A percentile compares a stretch with the other conserved stretches of the same genome.
phyloP scores from a whole-genome alignment of 2,329 filamentous ascomycete genomes.

The Apiospora malaysiana region DNA sequence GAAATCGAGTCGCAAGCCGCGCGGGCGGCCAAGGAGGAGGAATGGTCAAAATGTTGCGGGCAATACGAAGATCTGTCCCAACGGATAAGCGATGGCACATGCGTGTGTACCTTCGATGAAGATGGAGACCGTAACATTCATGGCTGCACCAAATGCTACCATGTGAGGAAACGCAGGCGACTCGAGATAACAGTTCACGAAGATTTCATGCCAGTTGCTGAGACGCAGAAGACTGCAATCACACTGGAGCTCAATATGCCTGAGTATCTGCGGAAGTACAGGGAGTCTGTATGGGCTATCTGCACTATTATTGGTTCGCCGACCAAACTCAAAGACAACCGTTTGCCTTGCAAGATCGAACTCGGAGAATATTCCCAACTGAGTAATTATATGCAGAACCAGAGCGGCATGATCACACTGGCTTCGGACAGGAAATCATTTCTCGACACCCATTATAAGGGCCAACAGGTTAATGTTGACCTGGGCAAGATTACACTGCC shows the following conservation, averaged over 20 bases:
- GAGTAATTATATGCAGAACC: not conserved
- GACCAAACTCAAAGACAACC: not conserved
- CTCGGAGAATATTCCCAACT: constrained; percentile 1
- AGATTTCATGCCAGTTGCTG: constrained; percentile 50
- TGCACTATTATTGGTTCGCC: constrained; percentile 42
- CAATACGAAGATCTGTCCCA: constrained; percentile 41
- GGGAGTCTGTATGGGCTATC: constrained; percentile 58
- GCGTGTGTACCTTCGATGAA: constrained; percentile 35
- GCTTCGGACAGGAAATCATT: not conserved
- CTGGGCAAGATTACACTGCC: not conserved
- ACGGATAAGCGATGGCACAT: constrained; percentile 40
- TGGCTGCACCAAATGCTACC: constrained; percentile 52
- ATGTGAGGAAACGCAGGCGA: constrained; percentile 40
- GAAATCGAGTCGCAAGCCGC: constrained; percentile 27
- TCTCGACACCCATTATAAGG: not conserved
- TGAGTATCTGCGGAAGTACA: constrained; percentile 51
- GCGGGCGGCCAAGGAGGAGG: constrained; percentile 24
- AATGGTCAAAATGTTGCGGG: constrained; percentile 25
- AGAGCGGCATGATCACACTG: not conserved
- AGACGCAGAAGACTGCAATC: constrained; percentile 45
- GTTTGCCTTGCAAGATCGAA: not conserved
- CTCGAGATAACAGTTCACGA: constrained; percentile 56
- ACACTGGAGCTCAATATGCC: constrained; percentile 60
- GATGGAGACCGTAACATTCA: constrained; percentile 39
- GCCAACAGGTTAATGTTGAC: not conserved